These are phyloP conservation scores for Pigoraptor vietnamica DNA, from an alignment of 78 protist species.

Conservation along the genomic window DNA sequence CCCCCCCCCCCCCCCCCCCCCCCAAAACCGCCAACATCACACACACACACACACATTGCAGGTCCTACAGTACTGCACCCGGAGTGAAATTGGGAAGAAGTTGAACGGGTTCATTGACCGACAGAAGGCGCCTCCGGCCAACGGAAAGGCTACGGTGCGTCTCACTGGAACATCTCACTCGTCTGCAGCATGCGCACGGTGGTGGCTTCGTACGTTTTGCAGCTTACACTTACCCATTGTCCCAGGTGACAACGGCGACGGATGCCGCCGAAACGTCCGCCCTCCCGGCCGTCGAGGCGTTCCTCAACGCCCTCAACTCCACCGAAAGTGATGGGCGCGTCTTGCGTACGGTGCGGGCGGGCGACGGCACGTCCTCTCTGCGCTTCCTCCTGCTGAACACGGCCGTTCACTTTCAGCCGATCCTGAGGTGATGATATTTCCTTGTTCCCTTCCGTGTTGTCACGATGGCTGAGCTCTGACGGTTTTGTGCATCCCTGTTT, in stretches of 20 bases:
- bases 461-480: no score
- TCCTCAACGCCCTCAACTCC: neutral
- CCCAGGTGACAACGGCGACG: no score
- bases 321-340: neutral
- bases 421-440: constrained; percentile 1
- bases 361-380: neutral
- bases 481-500: no score
- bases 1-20: no score
- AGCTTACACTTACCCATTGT: no score
- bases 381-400: constrained; percentile 29
- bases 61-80: neutral
- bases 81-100: neutral
- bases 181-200: no score
- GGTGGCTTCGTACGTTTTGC: no score
- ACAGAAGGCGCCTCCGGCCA: neutral
- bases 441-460: no score
- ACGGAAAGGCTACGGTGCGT: neutral
- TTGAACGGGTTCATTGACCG: neutral
- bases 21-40: no score
- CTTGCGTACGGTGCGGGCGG: neutral
- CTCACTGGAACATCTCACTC: no score
- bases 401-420: constrained; percentile 16
- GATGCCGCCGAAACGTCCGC: neutral
- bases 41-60: no score
- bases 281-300: neutral